Evolutionary conservation across 2,329 filamentous ascomycete genomes (phyloP).

Genomic region (Lecanosticta acicola): DNA sequence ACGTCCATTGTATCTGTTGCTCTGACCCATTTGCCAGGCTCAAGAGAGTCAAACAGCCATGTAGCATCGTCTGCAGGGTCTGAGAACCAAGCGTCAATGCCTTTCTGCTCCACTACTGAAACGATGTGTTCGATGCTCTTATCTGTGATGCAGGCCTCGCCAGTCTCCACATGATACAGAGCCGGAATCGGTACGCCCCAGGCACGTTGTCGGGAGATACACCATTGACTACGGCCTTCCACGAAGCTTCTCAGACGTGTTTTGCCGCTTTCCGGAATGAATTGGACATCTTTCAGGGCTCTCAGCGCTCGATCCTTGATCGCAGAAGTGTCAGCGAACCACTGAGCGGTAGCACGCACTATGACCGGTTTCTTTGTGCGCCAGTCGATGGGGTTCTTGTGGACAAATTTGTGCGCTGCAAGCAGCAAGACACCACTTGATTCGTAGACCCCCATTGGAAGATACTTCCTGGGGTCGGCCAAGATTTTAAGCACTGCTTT

Average conservation of each 20-base stretch:
- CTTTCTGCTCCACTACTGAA: constrained; percentile 65
- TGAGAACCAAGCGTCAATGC: constrained; percentile 92
- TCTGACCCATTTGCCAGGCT: constrained; percentile 56
- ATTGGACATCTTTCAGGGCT: constrained; percentile 65
- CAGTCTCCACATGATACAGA: constrained; percentile 61
- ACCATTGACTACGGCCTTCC: constrained; percentile 87
- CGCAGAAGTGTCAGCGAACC: constrained; percentile 86
- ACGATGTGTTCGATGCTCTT: constrained; percentile 82
- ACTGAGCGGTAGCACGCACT: constrained; percentile 86
- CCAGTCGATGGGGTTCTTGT: constrained; percentile 99
- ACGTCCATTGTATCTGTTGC: constrained; percentile 98
- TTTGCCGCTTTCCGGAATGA: constrained; percentile 70
- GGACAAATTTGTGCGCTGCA: constrained; percentile 63
- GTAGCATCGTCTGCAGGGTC: constrained; percentile 67
- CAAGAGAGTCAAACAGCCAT: constrained; percentile 67
- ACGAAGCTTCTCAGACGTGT: constrained; percentile 79
- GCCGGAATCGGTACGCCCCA: constrained; percentile 98
- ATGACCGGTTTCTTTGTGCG: constrained; percentile 89
- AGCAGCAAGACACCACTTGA: constrained; percentile 50
- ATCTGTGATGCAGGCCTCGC: constrained; percentile 67
- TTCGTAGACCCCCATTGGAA: constrained; percentile 5
- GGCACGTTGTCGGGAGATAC: constrained; percentile 88
- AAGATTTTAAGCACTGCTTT: constrained; percentile 65
- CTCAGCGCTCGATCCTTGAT: constrained; percentile 71
- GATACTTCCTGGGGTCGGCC: constrained; percentile 32